phyloP scores from a whole-genome alignment of 225 moss, liverwort and hornwort genomes.

The Marchantia polymorpha region DNA sequence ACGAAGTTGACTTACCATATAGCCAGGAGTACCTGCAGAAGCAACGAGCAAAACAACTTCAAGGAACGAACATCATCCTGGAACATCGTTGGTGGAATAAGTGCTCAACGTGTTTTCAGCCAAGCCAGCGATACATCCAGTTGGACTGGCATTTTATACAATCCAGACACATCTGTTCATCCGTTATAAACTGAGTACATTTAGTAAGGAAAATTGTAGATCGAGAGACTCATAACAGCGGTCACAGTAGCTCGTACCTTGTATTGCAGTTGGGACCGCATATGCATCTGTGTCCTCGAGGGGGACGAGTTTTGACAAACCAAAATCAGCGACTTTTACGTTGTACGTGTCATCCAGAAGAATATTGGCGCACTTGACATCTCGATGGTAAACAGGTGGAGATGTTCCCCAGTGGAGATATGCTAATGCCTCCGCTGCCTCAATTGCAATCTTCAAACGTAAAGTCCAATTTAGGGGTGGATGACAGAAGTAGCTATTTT shows the following conservation, averaged over 20 bases:
- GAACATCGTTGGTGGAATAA: background rate
- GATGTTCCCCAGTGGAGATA: slow-evolving; percentile 39
- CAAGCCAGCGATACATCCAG: background rate
- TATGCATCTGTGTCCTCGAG: slow-evolving; percentile 40
- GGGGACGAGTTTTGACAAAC: slow-evolving; percentile 33
- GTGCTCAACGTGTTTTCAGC: background rate
- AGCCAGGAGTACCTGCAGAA: slow-evolving; percentile 21
- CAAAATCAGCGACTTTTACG: slow-evolving; percentile 53
- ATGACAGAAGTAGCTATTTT: background rate
- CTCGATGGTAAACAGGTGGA: slow-evolving; percentile 50
- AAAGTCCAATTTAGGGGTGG: slow-evolving; percentile 32
- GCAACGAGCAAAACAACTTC: background rate
- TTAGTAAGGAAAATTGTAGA: no score
- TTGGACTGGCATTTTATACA: background rate
- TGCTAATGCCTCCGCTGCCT: slow-evolving; percentile 45
- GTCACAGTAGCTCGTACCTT: slow-evolving; percentile 24
- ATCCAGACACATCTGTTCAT: background rate
- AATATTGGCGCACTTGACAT: slow-evolving; percentile 53
- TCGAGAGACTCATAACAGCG: no score
- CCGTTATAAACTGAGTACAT: background rate
- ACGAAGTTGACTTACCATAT: slow-evolving; percentile 8
- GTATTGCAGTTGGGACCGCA: slow-evolving; percentile 31
- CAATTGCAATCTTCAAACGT: slow-evolving; percentile 35
- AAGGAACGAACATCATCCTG: no score
- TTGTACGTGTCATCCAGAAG: slow-evolving; percentile 40